A percentile compares a stretch with the other conserved stretches of the same genome.
Evolutionary conservation across 768 basidiomycete species (phyloP).

Genomic region (Cystofilobasidium ferigula): DNA sequence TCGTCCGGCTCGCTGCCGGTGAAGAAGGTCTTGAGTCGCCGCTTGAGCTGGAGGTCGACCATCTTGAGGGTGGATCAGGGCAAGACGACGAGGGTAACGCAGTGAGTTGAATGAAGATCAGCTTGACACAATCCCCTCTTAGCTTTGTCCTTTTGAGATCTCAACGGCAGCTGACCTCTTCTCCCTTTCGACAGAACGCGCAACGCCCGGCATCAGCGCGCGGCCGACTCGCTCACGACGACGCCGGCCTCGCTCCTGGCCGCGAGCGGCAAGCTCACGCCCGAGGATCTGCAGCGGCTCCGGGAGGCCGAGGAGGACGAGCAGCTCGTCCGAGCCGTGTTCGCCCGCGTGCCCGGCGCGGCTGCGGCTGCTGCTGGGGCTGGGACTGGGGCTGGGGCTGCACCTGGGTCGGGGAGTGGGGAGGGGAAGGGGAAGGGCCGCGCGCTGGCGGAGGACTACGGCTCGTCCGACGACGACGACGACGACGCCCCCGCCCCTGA

Average conservation of each 20-base stretch:
- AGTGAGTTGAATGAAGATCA: too few relatives aligned
- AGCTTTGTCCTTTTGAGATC: conserved; percentile 43
- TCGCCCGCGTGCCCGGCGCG: conserved; percentile 53
- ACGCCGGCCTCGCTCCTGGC: background rate
- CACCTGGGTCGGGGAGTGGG: conserved; percentile 28
- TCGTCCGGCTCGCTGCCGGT: background rate
- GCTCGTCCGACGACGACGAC: conserved; percentile 12
- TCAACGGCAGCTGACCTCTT: conserved; percentile 46
- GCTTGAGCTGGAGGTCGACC: too few relatives aligned
- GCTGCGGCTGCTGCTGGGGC: conserved; percentile 28
- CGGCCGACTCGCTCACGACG: background rate
- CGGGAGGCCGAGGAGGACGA: conserved; percentile 70
- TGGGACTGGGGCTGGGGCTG: conserved; percentile 35
- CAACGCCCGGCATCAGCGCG: conserved; percentile 47
- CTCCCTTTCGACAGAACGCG: conserved; percentile 27
- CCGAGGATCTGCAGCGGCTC: conserved; percentile 47
- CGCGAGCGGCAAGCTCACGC: background rate
- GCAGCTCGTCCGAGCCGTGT: conserved; percentile 71
- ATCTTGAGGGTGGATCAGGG: too few relatives aligned
- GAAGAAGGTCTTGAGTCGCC: background rate
- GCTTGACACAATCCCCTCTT: too few relatives aligned
- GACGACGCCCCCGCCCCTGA: conserved; percentile 9
- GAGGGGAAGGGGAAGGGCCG: conserved; percentile 28
- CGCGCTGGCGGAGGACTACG: conserved; percentile 22
- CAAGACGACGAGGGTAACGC: too few relatives aligned